These are phyloP conservation scores for Umbilicus rupestris DNA, from an alignment of 164 flowering plant species.

Conservation along the genomic window DNA sequence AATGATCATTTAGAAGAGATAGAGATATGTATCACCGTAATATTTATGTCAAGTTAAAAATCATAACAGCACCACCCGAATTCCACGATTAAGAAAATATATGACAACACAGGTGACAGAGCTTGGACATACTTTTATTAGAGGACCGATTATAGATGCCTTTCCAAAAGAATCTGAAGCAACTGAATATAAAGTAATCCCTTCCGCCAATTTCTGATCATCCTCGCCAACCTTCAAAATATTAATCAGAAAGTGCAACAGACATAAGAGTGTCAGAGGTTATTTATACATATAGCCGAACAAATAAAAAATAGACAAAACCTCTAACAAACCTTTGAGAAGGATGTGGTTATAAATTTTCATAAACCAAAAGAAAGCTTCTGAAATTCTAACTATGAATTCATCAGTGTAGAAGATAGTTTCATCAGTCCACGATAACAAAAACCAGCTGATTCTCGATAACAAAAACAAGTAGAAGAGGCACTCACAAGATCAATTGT, in stretches of 20 bases:
- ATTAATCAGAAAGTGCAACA: not conserved
- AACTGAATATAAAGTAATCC: constrained; percentile 67
- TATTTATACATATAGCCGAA: not conserved
- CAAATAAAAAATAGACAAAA: too few relatives aligned
- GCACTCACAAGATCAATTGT: constrained; percentile 65
- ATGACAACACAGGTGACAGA: not conserved
- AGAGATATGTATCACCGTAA: not conserved
- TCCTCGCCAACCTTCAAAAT: constrained; percentile 72
- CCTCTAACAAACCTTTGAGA: not conserved
- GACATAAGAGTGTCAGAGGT: not conserved
- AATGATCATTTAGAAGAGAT: not conserved
- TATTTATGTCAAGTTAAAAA: not conserved
- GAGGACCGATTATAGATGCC: constrained; percentile 60
- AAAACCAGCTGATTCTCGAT: not conserved
- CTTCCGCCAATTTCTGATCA: constrained; percentile 87
- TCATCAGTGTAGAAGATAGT: too few relatives aligned
- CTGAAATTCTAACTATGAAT: not conserved
- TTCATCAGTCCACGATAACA: too few relatives aligned
- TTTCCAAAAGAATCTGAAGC: constrained; percentile 45
- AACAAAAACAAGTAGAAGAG: not conserved
- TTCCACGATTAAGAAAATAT: not conserved
- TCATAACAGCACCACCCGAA: not conserved
- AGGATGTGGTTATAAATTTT: not conserved
- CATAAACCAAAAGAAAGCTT: not conserved
- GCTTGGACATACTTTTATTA: constrained; percentile 48